Evolutionary conservation across 192 early-diverging fungal species (phyloP).

Genomic region (Kickxella alabastrina): DNA sequence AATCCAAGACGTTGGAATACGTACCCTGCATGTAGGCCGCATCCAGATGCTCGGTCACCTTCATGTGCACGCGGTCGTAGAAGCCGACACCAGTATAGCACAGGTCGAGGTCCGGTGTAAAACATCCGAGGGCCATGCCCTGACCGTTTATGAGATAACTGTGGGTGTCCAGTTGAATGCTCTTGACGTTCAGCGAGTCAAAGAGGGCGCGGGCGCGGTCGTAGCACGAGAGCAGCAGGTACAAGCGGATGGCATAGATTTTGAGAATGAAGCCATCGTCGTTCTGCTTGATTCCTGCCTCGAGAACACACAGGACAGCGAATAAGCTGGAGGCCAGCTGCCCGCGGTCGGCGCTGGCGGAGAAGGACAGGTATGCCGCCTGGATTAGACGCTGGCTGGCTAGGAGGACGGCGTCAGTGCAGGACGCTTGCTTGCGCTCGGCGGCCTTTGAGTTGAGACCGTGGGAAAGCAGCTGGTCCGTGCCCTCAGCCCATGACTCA

Average conservation of each 20-base stretch:
- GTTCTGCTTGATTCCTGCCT: slow-evolving; percentile 70
- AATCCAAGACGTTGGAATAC: slow-evolving; percentile 88
- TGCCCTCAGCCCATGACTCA: slow-evolving; percentile 12
- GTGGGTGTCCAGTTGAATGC: slow-evolving; percentile 88
- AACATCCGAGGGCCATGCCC: slow-evolving; percentile 31
- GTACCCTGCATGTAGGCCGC: slow-evolving; percentile 79
- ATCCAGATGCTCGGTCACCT: slow-evolving; percentile 85
- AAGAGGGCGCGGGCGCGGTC: slow-evolving; percentile 59
- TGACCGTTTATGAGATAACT: slow-evolving; percentile 52
- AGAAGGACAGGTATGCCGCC: slow-evolving; percentile 26
- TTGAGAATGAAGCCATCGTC: slow-evolving; percentile 82
- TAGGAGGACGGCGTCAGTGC: slow-evolving; percentile 42
- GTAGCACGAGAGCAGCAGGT: slow-evolving; percentile 63
- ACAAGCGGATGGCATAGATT: slow-evolving; percentile 80
- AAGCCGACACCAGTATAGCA: slow-evolving; percentile 66
- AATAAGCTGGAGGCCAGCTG: slow-evolving; percentile 25
- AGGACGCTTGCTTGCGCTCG: slow-evolving; percentile 15
- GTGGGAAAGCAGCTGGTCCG: slow-evolving; percentile 19
- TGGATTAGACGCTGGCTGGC: slow-evolving; percentile 39
- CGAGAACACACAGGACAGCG: slow-evolving; percentile 61
- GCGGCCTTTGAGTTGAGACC: slow-evolving; percentile 29
- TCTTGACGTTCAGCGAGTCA: slow-evolving; percentile 79
- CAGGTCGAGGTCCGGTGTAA: slow-evolving; percentile 43
- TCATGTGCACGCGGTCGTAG: slow-evolving; percentile 70
- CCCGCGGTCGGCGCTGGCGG: slow-evolving; percentile 3